A percentile compares a stretch with the other conserved stretches of the same genome.
phyloP scores from a whole-genome alignment of 2,329 filamentous ascomycete species.

The Nigrograna mackinnonii region DNA sequence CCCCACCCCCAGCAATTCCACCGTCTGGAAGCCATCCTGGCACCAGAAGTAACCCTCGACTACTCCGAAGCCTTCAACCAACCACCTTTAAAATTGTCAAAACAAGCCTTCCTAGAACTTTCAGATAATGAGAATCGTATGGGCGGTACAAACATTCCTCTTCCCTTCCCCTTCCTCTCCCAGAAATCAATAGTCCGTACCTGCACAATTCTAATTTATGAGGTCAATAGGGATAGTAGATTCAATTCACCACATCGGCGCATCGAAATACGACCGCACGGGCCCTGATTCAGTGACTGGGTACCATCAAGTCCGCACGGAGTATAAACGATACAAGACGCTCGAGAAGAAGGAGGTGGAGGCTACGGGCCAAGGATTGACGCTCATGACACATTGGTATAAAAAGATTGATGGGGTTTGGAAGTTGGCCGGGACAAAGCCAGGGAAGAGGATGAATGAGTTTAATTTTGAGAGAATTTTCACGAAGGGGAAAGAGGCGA shows the following conservation, averaged over 20 bases:
- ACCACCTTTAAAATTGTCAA: slow-evolving; percentile 6
- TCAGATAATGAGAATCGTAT: slow-evolving; percentile 4
- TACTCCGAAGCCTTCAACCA: slow-evolving; percentile 11
- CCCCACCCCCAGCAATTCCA: too few relatives aligned
- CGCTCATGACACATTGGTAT: slow-evolving; percentile 11
- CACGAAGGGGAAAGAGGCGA: background rate
- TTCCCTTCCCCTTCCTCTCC: too few relatives aligned
- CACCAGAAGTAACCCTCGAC: slow-evolving; percentile 9
- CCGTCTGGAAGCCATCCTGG: slow-evolving; percentile 7
- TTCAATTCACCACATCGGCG: slow-evolving; percentile 12
- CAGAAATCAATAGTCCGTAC: too few relatives aligned
- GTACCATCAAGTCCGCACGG: slow-evolving; percentile 12
- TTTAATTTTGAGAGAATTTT: slow-evolving; percentile 12
- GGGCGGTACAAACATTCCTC: too few relatives aligned
- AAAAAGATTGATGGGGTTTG: slow-evolving; percentile 9
- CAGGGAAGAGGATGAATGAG: slow-evolving; percentile 9
- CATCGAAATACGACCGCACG: slow-evolving; percentile 10
- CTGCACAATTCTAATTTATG: too few relatives aligned
- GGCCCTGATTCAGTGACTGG: slow-evolving; percentile 7
- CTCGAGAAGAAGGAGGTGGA: slow-evolving; percentile 11
- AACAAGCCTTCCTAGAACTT: slow-evolving; percentile 5
- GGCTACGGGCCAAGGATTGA: slow-evolving; percentile 8
- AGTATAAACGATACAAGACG: slow-evolving; percentile 11
- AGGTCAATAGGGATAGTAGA: slow-evolving; percentile 11
- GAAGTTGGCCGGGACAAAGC: slow-evolving; percentile 7